A percentile compares a stretch with the other conserved stretches of the same genome.
phyloP scores from a whole-genome alignment of 2,329 filamentous ascomycete genomes.

The Tolypocladium tundrense region DNA sequence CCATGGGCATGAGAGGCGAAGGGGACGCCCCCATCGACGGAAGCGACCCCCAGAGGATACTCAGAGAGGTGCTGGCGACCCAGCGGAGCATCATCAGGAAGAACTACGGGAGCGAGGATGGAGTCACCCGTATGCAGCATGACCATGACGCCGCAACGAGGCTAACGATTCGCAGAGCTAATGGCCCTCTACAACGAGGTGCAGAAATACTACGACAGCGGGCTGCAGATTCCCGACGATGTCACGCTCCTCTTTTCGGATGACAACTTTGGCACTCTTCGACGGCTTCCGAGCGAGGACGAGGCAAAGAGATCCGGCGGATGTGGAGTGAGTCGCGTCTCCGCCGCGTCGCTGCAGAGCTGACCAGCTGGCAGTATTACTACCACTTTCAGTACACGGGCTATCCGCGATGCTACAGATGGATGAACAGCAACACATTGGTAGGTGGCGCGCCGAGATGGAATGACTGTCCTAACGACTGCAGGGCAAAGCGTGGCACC shows the following conservation, averaged over 20 bases:
- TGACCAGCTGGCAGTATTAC: constrained; percentile 22
- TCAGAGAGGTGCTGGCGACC: constrained; percentile 42
- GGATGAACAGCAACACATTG: constrained; percentile 52
- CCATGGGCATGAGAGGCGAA: constrained; percentile 48
- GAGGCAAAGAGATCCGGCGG: constrained; percentile 44
- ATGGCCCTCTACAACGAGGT: constrained; percentile 60
- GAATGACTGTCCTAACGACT: neutral
- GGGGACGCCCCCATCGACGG: constrained; percentile 42
- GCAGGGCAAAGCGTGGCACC: constrained; percentile 31
- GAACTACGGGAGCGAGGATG: constrained; percentile 34
- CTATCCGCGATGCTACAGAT: constrained; percentile 47
- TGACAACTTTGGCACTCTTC: constrained; percentile 52
- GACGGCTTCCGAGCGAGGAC: constrained; percentile 41
- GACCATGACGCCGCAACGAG: constrained; percentile 4
- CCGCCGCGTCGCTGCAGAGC: constrained; percentile 5
- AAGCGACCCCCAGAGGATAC: constrained; percentile 37
- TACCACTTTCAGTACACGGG: constrained; percentile 55
- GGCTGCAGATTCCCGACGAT: constrained; percentile 48
- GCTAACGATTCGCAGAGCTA: constrained; percentile 31
- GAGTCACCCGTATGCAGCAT: constrained; percentile 25
- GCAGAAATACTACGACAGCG: constrained; percentile 50
- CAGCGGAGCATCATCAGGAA: constrained; percentile 44
- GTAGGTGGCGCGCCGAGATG: constrained; percentile 14
- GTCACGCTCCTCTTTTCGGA: constrained; percentile 53
- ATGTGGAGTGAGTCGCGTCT: constrained; percentile 33